Base-by-base conservation (phyloP, 306 rosid species). In the Sesbania bispinosa region DNA sequence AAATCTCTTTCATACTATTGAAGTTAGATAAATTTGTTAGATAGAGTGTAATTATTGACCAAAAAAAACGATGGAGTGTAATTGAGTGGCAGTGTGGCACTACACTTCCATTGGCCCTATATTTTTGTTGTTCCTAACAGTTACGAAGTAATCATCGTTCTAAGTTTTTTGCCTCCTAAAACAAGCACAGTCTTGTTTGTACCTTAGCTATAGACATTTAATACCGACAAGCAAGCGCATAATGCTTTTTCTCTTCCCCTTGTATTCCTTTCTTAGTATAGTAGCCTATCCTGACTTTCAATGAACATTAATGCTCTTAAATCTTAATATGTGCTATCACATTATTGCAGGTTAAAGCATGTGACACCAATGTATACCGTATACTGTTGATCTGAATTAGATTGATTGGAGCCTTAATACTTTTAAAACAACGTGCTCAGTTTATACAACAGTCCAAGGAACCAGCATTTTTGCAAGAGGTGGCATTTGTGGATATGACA, bases 311-410 rank as follows among this genome's bases (percentile, higher is more conserved):
- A 10, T 9, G 13, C 46, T 33, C 23, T 43, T 52, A 62, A 74
- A 50, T 61, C 45, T 51, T 43, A 69, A 38, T 46, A 10, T 29
- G 55, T 69, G 70, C 27, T 4, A 27, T 59, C 69, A 47, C 76
- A 35, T 29, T 66, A 43, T 71, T 81, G 73, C 76, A 81, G 85
- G 75, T 24, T 42, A 48, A 77, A 71, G 62, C 65, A 21, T 71
- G 67, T 42, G 57, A 65, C 68, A n/a, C n/a, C n/a, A 66, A 14
- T 66, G 63, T 67, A 65, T 71, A 67, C 62, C 55, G n/a, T 32
- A 57, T 15, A 64, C 46, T 33, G 67, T 52, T 48, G 67, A 72
- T 81, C 72, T 36, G 13, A 32, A 13, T 47, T 71, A 48, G 85
- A 80, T 41, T 64, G 59, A 29, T 24, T 50, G 58, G 48, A 35